These are phyloP conservation scores for Eimeria acervulina DNA, from an alignment of 169 alveolate species.

Conservation along the genomic window DNA sequence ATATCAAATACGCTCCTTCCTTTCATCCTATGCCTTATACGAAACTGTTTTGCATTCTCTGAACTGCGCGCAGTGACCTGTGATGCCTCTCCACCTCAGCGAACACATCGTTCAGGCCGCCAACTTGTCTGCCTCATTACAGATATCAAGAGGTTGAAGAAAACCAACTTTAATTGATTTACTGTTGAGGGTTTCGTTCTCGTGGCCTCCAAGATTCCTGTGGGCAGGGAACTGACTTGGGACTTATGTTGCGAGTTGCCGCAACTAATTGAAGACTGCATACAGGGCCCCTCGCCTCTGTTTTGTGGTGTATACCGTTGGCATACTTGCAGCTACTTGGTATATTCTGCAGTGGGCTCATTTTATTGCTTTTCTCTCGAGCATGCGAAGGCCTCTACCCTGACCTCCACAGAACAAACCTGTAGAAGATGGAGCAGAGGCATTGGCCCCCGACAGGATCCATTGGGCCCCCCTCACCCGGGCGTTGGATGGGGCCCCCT, in stretches of 20 bases:
- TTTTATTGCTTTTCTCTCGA: neutral
- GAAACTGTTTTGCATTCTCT: neutral
- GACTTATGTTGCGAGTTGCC: too few species aligned
- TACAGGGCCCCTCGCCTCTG: too few species aligned
- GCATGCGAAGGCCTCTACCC: neutral
- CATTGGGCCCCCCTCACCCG: neutral
- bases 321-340: neutral
- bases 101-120: neutral
- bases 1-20: neutral
- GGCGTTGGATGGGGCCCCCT: slow-evolving; percentile 52
- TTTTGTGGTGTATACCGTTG: too few species aligned
- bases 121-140: neutral
- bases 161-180: too few species aligned
- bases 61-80: neutral
- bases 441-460: neutral
- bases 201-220: too few species aligned
- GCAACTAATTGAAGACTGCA: too few species aligned
- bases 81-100: too few species aligned
- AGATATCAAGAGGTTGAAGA: neutral
- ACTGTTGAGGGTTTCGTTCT: neutral
- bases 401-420: neutral
- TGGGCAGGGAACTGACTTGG: too few species aligned
- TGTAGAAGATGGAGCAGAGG: neutral
- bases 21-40: neutral
- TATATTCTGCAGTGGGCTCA: neutral